Evolutionary conservation across 768 basidiomycete species (phyloP).

Genomic region (Pleurotus platypus): DNA sequence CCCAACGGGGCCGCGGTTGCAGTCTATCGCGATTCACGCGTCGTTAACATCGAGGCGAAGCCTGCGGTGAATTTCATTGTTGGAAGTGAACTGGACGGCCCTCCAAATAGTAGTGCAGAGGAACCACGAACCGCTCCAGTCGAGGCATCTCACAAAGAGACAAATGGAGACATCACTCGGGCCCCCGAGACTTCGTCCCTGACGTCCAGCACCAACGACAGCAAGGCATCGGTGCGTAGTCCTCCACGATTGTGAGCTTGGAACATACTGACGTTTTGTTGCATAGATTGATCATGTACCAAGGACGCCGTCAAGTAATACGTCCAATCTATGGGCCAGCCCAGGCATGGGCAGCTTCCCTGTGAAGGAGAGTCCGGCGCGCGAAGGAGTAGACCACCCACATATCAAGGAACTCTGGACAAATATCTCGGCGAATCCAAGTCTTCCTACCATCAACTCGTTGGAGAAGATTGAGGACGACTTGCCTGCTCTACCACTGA

Average conservation of each 20-base stretch:
- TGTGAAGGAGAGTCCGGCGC: slow-evolving; percentile 64
- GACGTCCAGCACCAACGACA: slow-evolving; percentile 36
- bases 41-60: slow-evolving; percentile 42
- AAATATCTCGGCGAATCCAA: slow-evolving; percentile 69
- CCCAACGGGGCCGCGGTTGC: slow-evolving; percentile 70
- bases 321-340: slow-evolving; percentile 45
- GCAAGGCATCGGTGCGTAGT: slow-evolving; percentile 26
- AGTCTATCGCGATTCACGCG: slow-evolving; percentile 63
- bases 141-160: slow-evolving; percentile 10
- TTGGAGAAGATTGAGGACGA: slow-evolving; percentile 84
- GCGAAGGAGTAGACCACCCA: slow-evolving; percentile 70
- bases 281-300: slow-evolving; percentile 39
- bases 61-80: slow-evolving; percentile 72
- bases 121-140: slow-evolving; percentile 17
- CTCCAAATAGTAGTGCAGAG: slow-evolving; percentile 16
- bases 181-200: slow-evolving; percentile 21
- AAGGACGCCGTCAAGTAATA: slow-evolving; percentile 38
- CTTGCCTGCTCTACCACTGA: slow-evolving; percentile 73
- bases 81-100: slow-evolving; percentile 68
- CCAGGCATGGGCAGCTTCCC: slow-evolving; percentile 47
- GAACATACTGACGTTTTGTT: slow-evolving; percentile 10
- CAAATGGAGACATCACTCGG: slow-evolving; percentile 6
- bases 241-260: no score
- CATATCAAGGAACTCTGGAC: slow-evolving; percentile 85
- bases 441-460: slow-evolving; percentile 68